Conservation (phyloP, 371 early-diverging fungal genomes). For the Cokeromyces recurvatus region DNA sequence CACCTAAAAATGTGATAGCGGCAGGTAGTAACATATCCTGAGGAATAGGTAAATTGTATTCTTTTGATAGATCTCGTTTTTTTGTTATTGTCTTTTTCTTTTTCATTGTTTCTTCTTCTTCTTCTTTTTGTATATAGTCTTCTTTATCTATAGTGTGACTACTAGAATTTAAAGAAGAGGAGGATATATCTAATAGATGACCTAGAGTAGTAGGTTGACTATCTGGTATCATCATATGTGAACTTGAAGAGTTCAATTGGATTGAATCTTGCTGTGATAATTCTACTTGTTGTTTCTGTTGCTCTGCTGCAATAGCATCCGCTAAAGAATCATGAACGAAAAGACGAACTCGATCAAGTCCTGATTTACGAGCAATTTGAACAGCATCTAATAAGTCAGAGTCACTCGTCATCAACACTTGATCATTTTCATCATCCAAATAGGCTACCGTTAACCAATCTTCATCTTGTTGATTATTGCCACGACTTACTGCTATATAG, state of each 20-base stretch:
- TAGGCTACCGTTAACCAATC: conserved; percentile 67
- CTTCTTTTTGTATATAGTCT: conserved; percentile 2
- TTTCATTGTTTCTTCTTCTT: conserved; percentile 2
- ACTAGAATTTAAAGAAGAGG: background rate
- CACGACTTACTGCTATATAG: conserved; percentile 7
- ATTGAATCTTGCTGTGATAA: background rate
- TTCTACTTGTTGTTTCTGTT: background rate
- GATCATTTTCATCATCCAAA: conserved; percentile 85
- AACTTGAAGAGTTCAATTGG: background rate
- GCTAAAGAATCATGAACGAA: conserved; percentile 36
- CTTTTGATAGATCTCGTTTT: conserved; percentile 12
- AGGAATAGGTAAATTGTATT: conserved; percentile 34
- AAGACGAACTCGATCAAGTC: conserved; percentile 70
- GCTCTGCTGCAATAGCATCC: conserved; percentile 8
- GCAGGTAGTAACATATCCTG: conserved; percentile 54
- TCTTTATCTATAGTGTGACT: conserved; percentile 1
- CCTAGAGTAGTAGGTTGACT: conserved; percentile 16
- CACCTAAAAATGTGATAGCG: conserved; percentile 51
- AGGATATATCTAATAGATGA: background rate
- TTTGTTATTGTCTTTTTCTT: conserved; percentile 1
- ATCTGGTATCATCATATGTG: conserved; percentile 2
- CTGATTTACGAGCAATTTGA: conserved; percentile 65
- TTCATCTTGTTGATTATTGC: conserved; percentile 7
- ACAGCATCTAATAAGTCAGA: conserved; percentile 80
- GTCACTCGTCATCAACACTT: conserved; percentile 69